Evolutionary conservation across 1,139 yeast genomes (phyloP).

Genomic region (Yamadazyma diospyri): DNA sequence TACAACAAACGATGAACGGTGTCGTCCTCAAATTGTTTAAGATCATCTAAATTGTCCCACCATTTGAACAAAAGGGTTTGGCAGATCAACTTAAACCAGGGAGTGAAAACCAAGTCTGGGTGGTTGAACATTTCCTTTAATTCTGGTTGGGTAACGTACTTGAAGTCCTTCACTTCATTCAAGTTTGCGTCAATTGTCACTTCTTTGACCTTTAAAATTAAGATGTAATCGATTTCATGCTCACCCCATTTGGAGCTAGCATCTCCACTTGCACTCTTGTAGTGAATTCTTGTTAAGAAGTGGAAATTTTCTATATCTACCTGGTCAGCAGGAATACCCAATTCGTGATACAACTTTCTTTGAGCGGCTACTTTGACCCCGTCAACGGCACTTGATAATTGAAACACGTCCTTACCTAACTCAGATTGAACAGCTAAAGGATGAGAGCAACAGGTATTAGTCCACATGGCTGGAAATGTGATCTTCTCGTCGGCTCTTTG

Average conservation of each 20-base stretch:
- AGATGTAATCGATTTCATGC: slow-evolving; percentile 93
- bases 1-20: slow-evolving; percentile 40
- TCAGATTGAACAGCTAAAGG: slow-evolving; percentile 85
- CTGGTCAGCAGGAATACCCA: slow-evolving; percentile 69
- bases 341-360: slow-evolving; percentile 87
- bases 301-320: slow-evolving; percentile 70
- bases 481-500: slow-evolving; percentile 95
- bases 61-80: slow-evolving; percentile 86
- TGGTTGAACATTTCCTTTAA: slow-evolving; percentile 76
- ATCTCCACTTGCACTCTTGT: slow-evolving; percentile 64
- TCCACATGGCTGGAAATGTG: slow-evolving; percentile 96
- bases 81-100: slow-evolving; percentile 97
- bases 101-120: slow-evolving; percentile 67
- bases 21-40: slow-evolving; percentile 44
- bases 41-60: slow-evolving; percentile 77
- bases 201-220: slow-evolving; percentile 68
- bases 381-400: slow-evolving; percentile 48
- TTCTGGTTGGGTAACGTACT: slow-evolving; percentile 67
- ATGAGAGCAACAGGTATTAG: slow-evolving; percentile 98
- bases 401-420: slow-evolving; percentile 50
- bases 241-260: slow-evolving; percentile 90
- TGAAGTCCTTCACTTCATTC: slow-evolving; percentile 82
- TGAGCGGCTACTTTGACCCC: slow-evolving; percentile 91
- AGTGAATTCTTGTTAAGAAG: slow-evolving; percentile 90
- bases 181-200: slow-evolving; percentile 51